These are phyloP conservation scores for Pelargonium exstipulatum DNA, from an alignment of 441 rosid genomes.

Conservation along the genomic window DNA sequence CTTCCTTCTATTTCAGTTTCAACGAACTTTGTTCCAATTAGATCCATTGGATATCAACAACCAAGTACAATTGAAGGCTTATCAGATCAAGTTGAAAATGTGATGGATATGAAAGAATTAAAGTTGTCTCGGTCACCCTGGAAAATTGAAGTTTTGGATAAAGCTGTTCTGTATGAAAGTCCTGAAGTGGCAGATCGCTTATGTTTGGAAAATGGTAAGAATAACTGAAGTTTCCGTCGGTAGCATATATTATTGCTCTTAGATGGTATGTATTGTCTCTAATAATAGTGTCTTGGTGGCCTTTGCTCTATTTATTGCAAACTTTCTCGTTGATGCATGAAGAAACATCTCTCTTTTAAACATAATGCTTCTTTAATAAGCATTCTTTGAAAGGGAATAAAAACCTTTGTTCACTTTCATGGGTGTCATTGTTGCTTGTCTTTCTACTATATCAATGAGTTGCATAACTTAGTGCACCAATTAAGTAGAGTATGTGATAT, in stretches of 20 bases:
- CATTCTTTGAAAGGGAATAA: not conserved
- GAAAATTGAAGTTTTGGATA: constrained; percentile 85
- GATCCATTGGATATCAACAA: constrained; percentile 53
- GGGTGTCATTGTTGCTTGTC: not conserved
- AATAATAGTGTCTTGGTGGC: not conserved
- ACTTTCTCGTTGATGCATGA: not conserved
- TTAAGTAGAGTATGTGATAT: not conserved
- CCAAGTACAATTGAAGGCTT: constrained; percentile 27
- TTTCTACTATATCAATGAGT: not conserved
- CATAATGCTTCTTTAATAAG: not conserved
- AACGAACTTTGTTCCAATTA: constrained; percentile 46
- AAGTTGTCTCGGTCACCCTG: constrained; percentile 47
- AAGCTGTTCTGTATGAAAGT: constrained; percentile 79
- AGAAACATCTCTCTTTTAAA: not conserved
- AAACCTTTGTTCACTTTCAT: not conserved
- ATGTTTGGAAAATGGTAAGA: constrained; percentile 84
- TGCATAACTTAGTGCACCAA: not conserved
- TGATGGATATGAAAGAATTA: constrained; percentile 29
- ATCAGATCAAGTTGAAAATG: constrained; percentile 26
- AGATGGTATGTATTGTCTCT: not conserved
- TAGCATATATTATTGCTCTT: not conserved
- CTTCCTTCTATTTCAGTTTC: constrained; percentile 74
- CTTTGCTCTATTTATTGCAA: not conserved
- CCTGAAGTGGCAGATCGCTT: constrained; percentile 77
- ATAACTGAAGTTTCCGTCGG: constrained; percentile 8